Evolutionary conservation across 768 basidiomycete genomes (phyloP).

Genomic region (Hericium erinaceus): DNA sequence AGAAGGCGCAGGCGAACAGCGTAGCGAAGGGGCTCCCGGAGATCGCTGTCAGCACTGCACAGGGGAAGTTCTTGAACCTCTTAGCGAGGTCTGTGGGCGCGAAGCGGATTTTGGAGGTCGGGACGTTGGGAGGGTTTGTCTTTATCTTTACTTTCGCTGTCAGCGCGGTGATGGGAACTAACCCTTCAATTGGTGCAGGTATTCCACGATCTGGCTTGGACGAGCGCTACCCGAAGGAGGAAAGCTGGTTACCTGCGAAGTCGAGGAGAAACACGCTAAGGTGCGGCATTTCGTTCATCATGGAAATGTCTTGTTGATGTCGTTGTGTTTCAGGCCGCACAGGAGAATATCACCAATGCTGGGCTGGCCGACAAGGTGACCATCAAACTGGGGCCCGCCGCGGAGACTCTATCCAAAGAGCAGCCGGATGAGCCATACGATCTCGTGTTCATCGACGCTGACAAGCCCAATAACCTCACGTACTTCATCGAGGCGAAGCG

Average conservation of each 20-base stretch:
- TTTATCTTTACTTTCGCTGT: not conserved
- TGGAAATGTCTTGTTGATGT: too few species aligned
- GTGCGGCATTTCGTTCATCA: conserved; percentile 18
- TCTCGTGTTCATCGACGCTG: conserved; percentile 65
- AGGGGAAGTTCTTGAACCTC: conserved; percentile 51
- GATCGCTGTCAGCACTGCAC: conserved; percentile 42
- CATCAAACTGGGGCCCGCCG: conserved; percentile 43
- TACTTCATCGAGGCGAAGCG: conserved; percentile 58
- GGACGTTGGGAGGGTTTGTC: conserved; percentile 55
- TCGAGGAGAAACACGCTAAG: conserved; percentile 36
- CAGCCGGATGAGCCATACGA: conserved; percentile 46
- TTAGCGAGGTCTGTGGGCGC: conserved; percentile 42
- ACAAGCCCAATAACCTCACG: conserved; percentile 44
- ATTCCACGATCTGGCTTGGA: conserved; percentile 28
- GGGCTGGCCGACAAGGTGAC: conserved; percentile 40
- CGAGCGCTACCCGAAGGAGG: conserved; percentile 40
- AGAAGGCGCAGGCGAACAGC: conserved; percentile 32
- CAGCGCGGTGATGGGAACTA: not conserved
- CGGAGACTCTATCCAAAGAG: conserved; percentile 39
- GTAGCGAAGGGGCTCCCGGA: conserved; percentile 35
- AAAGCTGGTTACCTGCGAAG: conserved; percentile 36
- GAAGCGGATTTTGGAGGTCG: conserved; percentile 53
- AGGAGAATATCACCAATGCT: conserved; percentile 38
- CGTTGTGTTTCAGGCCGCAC: not conserved
- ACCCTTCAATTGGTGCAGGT: conserved; percentile 12